Evolutionary conservation across 176 grass and related monocot species (phyloP), one percentile per base, ranked within the genome.

Genomic region (Aegilops speltoides): DNA sequence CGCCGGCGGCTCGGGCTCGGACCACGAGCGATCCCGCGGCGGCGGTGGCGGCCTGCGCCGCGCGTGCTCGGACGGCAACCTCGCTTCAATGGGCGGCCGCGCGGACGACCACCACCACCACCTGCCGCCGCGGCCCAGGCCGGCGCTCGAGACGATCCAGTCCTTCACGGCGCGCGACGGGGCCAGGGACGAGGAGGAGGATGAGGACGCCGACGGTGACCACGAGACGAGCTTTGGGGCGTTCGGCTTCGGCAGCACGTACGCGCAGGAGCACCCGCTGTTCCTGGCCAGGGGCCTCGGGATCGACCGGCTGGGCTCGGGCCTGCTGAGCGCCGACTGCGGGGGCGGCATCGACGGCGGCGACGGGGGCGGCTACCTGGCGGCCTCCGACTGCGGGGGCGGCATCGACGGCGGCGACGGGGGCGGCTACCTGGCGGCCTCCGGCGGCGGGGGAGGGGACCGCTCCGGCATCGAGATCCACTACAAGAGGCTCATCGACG

Each of bases 401-500:
- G 90, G 89, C 69, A 86, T 91, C 17, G 96, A 98, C 23, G 40
- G 10, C 48, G 77, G 57, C 50, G 61, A 64, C 13, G 87, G 85
- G 89, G 81, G 76, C 3, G 60, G 54, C 31, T 80, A 75, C 77
- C 24, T 26, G 31, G 82, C 90, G 19, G 19, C 75, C 12, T 88
- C 85, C 4, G 97, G 86, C 14, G 73, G 81, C 56, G 88, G 93
- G 23, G 72, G 94, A 17, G 91, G 88, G 8, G 88, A 94, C 45
- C 56, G 41, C 0, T 98, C 93, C 6, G 90, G 89, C 69, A 86
- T 91, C 17, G 96, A 98, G 90, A 81, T 57, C 28, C 86, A 91
- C 78, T 93, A 98, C 84, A 98, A 93, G 84, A 94, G 60, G 79
- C 94, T 98, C 93, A 89, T 96, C 73, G 93, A 96, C 29, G 90